Evolutionary conservation across 1,284 basidiomycete species (phyloP), one percentile per base, ranked within the genome.

Genomic region (Sutorius eximius): DNA sequence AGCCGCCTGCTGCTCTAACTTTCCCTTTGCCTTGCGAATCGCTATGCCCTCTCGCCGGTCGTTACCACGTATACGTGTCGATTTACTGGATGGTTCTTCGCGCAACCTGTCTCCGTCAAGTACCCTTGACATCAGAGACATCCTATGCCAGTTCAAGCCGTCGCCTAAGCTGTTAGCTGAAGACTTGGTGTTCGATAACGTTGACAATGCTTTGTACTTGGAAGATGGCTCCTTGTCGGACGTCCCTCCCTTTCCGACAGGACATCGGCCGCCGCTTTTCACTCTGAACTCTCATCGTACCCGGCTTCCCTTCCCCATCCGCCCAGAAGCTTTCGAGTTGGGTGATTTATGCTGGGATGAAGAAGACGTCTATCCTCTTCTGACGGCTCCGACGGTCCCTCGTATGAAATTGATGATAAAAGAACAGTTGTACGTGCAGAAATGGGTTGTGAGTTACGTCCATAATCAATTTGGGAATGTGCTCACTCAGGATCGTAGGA

Each of bases 361-460:
- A 54, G 58, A 57, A 33, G 46, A 44, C 20, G 4, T 22, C 37
- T 37, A 32, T 44, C 53, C 52, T 22, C 53, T 69, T 42, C 45
- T 77, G 46, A 76, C 79, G n/a, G 68, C 71, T 29, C 82, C 82
- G 10, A 85, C 82, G 0, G 63, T 71, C n/a, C 80, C 80, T 32
- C 77, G 83, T 40, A 72, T 85, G 58, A 75, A 70, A 49, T 59
- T 73, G 47, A 74, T 84, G 71, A 63, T 80, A 29, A 76, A 73
- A 61, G 82, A 84, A 63, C 75, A 73, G 40, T 61, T 81, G 32
- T 77, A 73, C 53, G 73, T 85, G 33, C 69, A 71, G 50, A 74
- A 74, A 58, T 86, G 83, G 83, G 71, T 73, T 56, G 83, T 85
- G 63, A 66, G 81, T 73, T n/a, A 44, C 16, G 50, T 43, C 50